A percentile compares a stretch with the other conserved stretches of the same genome.
Evolutionary conservation across 2,329 filamentous ascomycete genomes (phyloP).

Genomic region (Dissoconium aciculare): DNA sequence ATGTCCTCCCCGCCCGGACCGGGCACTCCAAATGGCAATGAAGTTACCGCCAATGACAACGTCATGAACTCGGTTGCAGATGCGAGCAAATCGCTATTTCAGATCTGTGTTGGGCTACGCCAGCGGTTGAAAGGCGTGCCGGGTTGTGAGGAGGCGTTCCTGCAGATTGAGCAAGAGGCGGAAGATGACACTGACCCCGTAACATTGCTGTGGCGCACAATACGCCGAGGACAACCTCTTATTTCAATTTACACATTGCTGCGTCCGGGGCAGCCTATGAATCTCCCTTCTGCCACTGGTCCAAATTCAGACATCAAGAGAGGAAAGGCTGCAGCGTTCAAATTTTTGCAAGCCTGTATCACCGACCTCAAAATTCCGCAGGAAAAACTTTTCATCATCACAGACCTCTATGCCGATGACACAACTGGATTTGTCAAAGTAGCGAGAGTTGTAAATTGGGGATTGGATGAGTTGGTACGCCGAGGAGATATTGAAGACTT

Average conservation of each 20-base stretch:
- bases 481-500: constrained; percentile 54
- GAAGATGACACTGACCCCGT: constrained; percentile 63
- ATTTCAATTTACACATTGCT: constrained; percentile 80
- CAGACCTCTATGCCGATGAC: constrained; percentile 81
- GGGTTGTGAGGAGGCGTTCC: constrained; percentile 60
- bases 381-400: constrained; percentile 79
- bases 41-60: constrained; percentile 66
- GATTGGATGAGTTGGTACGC: constrained; percentile 72
- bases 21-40: constrained; percentile 24
- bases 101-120: constrained; percentile 79
- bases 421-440: constrained; percentile 98
- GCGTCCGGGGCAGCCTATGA: constrained; percentile 51
- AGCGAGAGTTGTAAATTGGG: constrained; percentile 78
- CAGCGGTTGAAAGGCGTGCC: constrained; percentile 71
- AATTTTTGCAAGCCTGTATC: constrained; percentile 81
- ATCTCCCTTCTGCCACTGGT: constrained; percentile 32
- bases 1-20: constrained; percentile 20
- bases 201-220: constrained; percentile 75
- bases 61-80: constrained; percentile 97
- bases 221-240: constrained; percentile 70
- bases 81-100: constrained; percentile 80
- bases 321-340: constrained; percentile 77
- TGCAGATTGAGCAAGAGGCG: constrained; percentile 55
- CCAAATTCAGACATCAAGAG: constrained; percentile 60
- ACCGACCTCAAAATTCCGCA: constrained; percentile 65